These are phyloP conservation scores for Fonsecaea nubica DNA, from an alignment of 2,329 filamentous ascomycete species.

Conservation along the genomic window DNA sequence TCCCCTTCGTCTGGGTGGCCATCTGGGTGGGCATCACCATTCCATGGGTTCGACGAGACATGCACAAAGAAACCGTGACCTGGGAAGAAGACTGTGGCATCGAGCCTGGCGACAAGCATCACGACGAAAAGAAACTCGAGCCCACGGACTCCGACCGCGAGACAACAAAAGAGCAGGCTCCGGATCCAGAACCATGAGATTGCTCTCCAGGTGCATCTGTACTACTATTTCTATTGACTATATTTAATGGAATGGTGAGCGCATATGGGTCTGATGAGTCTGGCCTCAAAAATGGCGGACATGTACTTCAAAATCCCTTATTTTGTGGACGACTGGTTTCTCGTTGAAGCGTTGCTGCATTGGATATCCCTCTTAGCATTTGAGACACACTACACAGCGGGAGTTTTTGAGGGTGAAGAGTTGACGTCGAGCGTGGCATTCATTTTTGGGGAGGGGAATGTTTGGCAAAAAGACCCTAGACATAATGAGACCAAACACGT, in stretches of 20 bases:
- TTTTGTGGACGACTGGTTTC: neutral
- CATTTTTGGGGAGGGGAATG: neutral
- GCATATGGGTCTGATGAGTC: neutral
- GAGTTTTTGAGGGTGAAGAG: neutral
- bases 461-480: neutral
- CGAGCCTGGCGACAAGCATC: slow-evolving; percentile 24
- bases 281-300: neutral
- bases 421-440: neutral
- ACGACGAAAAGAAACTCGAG: slow-evolving; percentile 25
- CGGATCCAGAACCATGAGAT: slow-evolving; percentile 24
- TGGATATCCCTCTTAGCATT: slow-evolving; percentile 8
- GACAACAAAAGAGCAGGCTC: slow-evolving; percentile 22
- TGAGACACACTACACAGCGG: neutral
- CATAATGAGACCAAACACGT: neutral
- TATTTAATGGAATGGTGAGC: slow-evolving; percentile 5
- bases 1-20: slow-evolving; percentile 52
- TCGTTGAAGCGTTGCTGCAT: slow-evolving; percentile 17
- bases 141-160: slow-evolving; percentile 21
- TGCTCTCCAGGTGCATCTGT: slow-evolving; percentile 6
- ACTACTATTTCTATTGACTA: slow-evolving; percentile 14
- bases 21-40: slow-evolving; percentile 55
- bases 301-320: neutral
- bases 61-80: slow-evolving; percentile 52
- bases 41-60: slow-evolving; percentile 54
- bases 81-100: slow-evolving; percentile 44